Evolutionary conservation across 352 stramenopile species (phyloP).

Genomic region (Albugo laibachii): DNA sequence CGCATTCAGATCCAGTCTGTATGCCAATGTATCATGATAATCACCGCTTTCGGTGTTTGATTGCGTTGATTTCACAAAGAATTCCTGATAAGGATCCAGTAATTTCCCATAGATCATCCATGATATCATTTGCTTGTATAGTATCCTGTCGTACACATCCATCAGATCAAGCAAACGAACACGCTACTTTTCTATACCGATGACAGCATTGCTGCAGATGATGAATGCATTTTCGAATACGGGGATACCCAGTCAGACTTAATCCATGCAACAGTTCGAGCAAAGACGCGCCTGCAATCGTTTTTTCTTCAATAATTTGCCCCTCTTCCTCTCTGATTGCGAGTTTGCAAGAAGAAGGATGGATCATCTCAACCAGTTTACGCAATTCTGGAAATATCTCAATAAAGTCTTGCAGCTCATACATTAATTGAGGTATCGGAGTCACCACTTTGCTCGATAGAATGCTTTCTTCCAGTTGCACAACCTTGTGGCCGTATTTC

Average conservation of each 20-base stretch:
- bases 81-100: conserved; percentile 46
- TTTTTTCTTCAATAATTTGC: neutral
- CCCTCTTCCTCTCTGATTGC: neutral
- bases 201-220: conserved; percentile 28
- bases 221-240: conserved; percentile 29
- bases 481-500: conserved; percentile 28
- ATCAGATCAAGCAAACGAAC: neutral
- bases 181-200: conserved; percentile 11
- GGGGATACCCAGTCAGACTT: conserved; percentile 32
- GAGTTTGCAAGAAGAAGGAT: neutral
- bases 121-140: conserved; percentile 65
- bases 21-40: conserved; percentile 10
- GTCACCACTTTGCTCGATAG: conserved; percentile 21
- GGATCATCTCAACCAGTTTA: conserved; percentile 21
- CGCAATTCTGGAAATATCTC: conserved; percentile 42
- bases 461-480: conserved; percentile 30
- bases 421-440: conserved; percentile 39
- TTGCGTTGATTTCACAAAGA: conserved; percentile 33
- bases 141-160: conserved; percentile 15
- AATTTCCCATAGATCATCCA: conserved; percentile 62
- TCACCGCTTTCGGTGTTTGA: neutral
- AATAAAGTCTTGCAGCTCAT: conserved; percentile 36
- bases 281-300: conserved; percentile 13
- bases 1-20: conserved; percentile 28
- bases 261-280: conserved; percentile 21